Percentiles rank a stretch among this genome's conserved stretches.
These are phyloP conservation scores for Leishmania guyanensis DNA, from an alignment of 208 protist genomes.

Conservation along the genomic window DNA sequence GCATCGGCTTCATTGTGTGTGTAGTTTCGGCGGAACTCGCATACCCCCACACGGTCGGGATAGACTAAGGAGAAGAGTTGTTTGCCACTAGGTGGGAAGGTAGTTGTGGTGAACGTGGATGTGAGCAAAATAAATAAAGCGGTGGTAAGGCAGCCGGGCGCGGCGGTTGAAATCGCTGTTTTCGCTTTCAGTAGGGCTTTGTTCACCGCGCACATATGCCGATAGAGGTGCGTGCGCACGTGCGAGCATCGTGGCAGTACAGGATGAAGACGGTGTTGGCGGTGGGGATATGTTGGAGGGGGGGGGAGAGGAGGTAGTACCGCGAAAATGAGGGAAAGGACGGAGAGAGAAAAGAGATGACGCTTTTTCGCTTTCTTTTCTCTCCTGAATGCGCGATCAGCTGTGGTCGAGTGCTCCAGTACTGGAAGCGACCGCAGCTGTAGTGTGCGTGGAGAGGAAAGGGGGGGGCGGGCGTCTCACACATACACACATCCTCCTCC, in stretches of 20 bases:
- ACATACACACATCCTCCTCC: background rate
- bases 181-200: background rate
- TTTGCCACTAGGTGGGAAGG: background rate
- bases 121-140: too few relatives aligned
- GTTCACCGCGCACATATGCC: background rate
- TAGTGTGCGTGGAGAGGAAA: background rate
- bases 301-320: too few relatives aligned
- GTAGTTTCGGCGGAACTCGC: background rate
- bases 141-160: background rate
- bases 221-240: background rate
- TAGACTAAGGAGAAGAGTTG: background rate
- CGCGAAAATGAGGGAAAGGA: background rate
- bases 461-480: background rate
- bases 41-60: background rate
- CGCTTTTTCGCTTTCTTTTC: too few relatives aligned
- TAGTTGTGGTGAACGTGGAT: background rate
- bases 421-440: background rate
- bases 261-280: background rate
- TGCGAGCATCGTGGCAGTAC: background rate
- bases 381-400: too few relatives aligned
- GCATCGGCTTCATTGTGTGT: constrained; percentile 1
- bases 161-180: background rate
- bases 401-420: too few relatives aligned
- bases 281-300: background rate
- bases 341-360: background rate